A percentile compares a stretch with the other conserved stretches of the same genome.
Evolutionary conservation across 1,284 basidiomycete species (phyloP).

Genomic region (Cryptococcus jaspeensis): DNA sequence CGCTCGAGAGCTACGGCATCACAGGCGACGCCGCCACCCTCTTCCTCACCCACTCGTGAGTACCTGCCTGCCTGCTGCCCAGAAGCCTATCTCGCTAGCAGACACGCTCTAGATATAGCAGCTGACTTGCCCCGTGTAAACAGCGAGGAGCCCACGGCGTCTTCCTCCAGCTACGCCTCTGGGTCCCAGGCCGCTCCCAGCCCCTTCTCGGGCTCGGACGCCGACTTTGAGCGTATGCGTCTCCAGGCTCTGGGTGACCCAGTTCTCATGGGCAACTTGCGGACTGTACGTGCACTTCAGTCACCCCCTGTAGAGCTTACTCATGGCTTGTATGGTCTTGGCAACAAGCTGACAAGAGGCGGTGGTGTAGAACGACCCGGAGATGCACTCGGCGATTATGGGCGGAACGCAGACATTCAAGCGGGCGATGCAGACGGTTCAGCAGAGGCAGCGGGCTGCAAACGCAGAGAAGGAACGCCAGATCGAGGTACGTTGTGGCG

Average conservation of each 20-base stretch:
- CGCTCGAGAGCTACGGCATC: slow-evolving; percentile 42
- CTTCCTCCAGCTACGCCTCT: slow-evolving; percentile 44
- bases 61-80: slow-evolving; percentile 1
- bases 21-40: slow-evolving; percentile 34
- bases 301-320: too few relatives aligned
- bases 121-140: too few relatives aligned
- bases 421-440: slow-evolving; percentile 66
- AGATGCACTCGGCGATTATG: slow-evolving; percentile 70
- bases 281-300: slow-evolving; percentile 62
- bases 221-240: slow-evolving; percentile 85
- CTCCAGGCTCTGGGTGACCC: slow-evolving; percentile 83
- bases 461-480: slow-evolving; percentile 63
- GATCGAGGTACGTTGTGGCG: slow-evolving; percentile 54
- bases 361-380: slow-evolving; percentile 65
- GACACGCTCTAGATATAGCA: background rate
- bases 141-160: slow-evolving; percentile 6
- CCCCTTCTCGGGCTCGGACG: slow-evolving; percentile 53
- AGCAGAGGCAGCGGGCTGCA: slow-evolving; percentile 59
- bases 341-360: background rate
- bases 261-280: slow-evolving; percentile 70
- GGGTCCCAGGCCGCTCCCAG: slow-evolving; percentile 6
- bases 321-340: too few relatives aligned
- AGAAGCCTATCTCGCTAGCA: background rate
- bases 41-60: slow-evolving; percentile 44
- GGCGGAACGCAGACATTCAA: slow-evolving; percentile 70